A percentile compares a stretch with the other conserved stretches of the same genome.
phyloP scores from a whole-genome alignment of 371 early-diverging fungal species.

The Apophysomyces variabilis region DNA sequence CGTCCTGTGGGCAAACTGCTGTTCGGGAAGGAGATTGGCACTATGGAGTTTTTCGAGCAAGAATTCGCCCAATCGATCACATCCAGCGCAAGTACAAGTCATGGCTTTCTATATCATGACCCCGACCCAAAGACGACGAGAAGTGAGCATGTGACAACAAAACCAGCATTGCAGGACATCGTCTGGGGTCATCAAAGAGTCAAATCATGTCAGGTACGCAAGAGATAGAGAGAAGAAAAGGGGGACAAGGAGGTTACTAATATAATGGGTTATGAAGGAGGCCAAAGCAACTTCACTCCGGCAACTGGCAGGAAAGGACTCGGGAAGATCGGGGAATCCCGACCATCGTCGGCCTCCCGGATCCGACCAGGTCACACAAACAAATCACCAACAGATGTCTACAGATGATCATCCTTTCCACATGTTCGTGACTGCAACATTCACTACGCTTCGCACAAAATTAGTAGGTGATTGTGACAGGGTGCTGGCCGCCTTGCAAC shows the following conservation, averaged over 20 bases:
- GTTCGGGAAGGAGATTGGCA: constrained; percentile 37
- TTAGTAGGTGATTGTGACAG: constrained; percentile 46
- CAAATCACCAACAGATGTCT: background rate
- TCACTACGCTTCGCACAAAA: constrained; percentile 51
- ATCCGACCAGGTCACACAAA: constrained; percentile 6
- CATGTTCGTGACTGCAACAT: constrained; percentile 36
- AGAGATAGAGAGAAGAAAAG: constrained; percentile 6
- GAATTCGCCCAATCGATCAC: constrained; percentile 23
- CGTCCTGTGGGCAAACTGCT: constrained; percentile 31
- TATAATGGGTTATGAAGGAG: constrained; percentile 21
- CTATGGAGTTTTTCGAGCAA: constrained; percentile 32
- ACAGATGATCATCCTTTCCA: constrained; percentile 12
- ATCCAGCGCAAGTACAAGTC: constrained; percentile 16
- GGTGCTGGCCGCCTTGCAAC: constrained; percentile 21
- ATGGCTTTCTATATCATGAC: constrained; percentile 7
- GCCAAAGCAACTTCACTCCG: constrained; percentile 36
- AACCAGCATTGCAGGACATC: constrained; percentile 20
- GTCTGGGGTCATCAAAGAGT: constrained; percentile 36
- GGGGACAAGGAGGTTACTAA: background rate
- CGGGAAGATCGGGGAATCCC: constrained; percentile 12
- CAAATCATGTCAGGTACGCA: constrained; percentile 40
- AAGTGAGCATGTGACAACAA: constrained; percentile 31
- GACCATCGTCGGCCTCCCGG: constrained; percentile 14
- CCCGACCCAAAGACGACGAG: constrained; percentile 26
- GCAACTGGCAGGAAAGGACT: constrained; percentile 35